Conservation (phyloP, 805 yeast species). For the Suhomyces faveliae region DNA sequence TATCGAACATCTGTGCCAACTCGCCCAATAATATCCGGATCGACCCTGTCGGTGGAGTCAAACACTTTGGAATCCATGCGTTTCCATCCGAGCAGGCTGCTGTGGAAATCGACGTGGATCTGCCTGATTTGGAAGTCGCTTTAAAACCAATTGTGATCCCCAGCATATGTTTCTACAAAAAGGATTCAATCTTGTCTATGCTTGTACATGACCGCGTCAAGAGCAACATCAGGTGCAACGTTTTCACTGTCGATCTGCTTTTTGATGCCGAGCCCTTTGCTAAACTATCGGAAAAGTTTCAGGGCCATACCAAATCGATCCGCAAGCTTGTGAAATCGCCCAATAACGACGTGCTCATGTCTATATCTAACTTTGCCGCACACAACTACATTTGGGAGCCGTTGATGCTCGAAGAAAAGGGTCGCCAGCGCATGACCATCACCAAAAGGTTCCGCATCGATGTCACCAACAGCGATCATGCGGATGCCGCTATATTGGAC, state of each 20-base stretch:
- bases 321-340: slow-evolving; percentile 63
- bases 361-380: slow-evolving; percentile 37
- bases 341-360: slow-evolving; percentile 31
- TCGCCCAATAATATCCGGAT: slow-evolving; percentile 56
- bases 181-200: slow-evolving; percentile 14
- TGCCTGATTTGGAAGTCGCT: background rate
- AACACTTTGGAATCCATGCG: slow-evolving; percentile 12
- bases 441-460: slow-evolving; percentile 35
- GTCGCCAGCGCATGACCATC: slow-evolving; percentile 21
- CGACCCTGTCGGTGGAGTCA: slow-evolving; percentile 28
- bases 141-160: slow-evolving; percentile 20
- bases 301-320: slow-evolving; percentile 86
- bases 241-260: slow-evolving; percentile 7
- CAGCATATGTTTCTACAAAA: slow-evolving; percentile 11
- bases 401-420: slow-evolving; percentile 18
- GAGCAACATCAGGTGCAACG: slow-evolving; percentile 29
- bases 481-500: slow-evolving; percentile 24
- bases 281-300: slow-evolving; percentile 48
- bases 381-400: slow-evolving; percentile 46
- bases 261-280: background rate
- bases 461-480: slow-evolving; percentile 13
- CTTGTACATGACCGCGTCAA: slow-evolving; percentile 39
- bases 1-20: slow-evolving; percentile 49
- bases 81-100: slow-evolving; percentile 10
- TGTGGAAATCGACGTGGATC: slow-evolving; percentile 13